These are phyloP conservation scores for Peronospora farinosa DNA, from an alignment of 352 stramenopile genomes.

Conservation along the genomic window DNA sequence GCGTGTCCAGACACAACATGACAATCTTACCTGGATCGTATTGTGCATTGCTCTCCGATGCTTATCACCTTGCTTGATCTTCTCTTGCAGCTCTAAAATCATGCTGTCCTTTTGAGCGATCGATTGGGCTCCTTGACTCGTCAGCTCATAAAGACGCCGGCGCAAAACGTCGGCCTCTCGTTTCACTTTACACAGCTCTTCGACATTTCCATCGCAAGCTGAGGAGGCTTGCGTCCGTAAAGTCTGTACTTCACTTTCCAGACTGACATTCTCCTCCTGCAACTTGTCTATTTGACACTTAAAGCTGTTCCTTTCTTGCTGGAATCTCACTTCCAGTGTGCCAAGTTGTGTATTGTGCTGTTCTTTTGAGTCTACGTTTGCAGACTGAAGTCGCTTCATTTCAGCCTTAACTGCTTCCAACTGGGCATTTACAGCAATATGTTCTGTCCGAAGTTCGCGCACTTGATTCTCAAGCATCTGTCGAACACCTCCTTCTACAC, in stretches of 20 bases:
- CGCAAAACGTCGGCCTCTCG: conserved; percentile 65
- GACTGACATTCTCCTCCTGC: conserved; percentile 65
- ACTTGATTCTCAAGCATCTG: conserved; percentile 70
- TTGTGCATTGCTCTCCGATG: conserved; percentile 96
- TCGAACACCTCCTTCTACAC: conserved; percentile 53
- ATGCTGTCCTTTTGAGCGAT: conserved; percentile 65
- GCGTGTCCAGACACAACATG: background rate
- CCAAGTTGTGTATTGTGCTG: conserved; percentile 29
- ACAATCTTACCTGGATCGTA: conserved; percentile 78
- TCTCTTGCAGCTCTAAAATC: conserved; percentile 67
- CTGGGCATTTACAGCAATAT: conserved; percentile 73
- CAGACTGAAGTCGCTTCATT: conserved; percentile 46
- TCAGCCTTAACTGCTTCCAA: conserved; percentile 70
- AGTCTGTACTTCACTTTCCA: conserved; percentile 70
- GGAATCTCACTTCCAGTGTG: conserved; percentile 33
- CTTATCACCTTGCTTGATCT: conserved; percentile 73
- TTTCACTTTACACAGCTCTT: conserved; percentile 65
- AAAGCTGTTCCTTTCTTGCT: conserved; percentile 32
- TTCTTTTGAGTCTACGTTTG: conserved; percentile 39
- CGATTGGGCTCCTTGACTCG: conserved; percentile 49
- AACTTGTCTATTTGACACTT: conserved; percentile 49
- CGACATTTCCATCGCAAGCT: conserved; percentile 52
- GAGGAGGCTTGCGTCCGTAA: conserved; percentile 44
- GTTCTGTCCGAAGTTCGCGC: conserved; percentile 63
- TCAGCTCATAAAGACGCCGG: conserved; percentile 59